These are phyloP conservation scores for Teratosphaeria zuluensis DNA, from an alignment of 2,329 filamentous ascomycete species.

Conservation along the genomic window DNA sequence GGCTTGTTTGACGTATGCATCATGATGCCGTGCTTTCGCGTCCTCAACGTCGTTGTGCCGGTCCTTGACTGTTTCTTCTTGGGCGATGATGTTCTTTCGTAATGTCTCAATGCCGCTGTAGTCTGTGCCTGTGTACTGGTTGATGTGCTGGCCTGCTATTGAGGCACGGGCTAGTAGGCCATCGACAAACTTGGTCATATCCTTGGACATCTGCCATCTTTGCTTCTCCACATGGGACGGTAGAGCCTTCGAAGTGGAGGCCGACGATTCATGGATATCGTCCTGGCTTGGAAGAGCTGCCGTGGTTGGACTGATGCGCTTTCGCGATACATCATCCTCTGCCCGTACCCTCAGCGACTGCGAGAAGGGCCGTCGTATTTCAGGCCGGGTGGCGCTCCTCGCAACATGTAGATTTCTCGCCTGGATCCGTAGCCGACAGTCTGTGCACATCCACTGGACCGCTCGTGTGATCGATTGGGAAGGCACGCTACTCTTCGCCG, in stretches of 20 bases:
- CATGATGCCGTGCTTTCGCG: conserved; percentile 67
- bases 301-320: not conserved
- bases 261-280: not conserved
- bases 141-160: conserved; percentile 76
- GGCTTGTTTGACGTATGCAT: conserved; percentile 75
- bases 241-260: not conserved
- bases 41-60: conserved; percentile 55
- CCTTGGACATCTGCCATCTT: conserved; percentile 48
- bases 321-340: not conserved
- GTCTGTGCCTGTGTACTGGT: conserved; percentile 75
- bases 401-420: not conserved
- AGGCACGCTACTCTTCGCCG: not conserved
- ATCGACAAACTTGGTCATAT: conserved; percentile 72
- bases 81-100: conserved; percentile 64
- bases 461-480: not conserved
- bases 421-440: not conserved
- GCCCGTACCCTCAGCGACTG: not conserved
- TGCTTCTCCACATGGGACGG: conserved; percentile 45
- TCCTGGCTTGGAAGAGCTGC: not conserved
- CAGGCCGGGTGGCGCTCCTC: not conserved
- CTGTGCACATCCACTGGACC: not conserved
- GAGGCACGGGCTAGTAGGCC: conserved; percentile 77
- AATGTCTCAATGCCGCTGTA: conserved; percentile 85
- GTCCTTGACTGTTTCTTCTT: conserved; percentile 51
- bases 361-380: not conserved